phyloP scores from a whole-genome alignment of 2,329 filamentous ascomycete species.

The Beauveria caledonica region DNA sequence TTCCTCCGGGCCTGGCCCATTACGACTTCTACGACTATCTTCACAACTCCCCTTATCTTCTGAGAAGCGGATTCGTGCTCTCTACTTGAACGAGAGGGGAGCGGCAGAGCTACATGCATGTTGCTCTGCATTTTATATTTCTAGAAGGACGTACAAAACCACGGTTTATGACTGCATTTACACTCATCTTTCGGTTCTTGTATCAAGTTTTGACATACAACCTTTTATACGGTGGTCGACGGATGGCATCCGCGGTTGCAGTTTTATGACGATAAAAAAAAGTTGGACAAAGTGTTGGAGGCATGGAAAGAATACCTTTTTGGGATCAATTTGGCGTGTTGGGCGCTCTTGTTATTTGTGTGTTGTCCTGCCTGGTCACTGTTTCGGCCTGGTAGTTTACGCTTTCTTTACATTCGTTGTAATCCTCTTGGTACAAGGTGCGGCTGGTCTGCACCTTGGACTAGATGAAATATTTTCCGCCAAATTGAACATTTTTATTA shows the following conservation, averaged over 20 bases:
- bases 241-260: not conserved
- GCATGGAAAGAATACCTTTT: slow-evolving; percentile 17
- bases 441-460: slow-evolving; percentile 9
- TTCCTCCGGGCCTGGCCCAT: slow-evolving; percentile 1
- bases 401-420: slow-evolving; percentile 17
- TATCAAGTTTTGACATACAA: slow-evolving; percentile 32
- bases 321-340: slow-evolving; percentile 21
- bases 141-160: slow-evolving; percentile 5
- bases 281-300: slow-evolving; percentile 16
- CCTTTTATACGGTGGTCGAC: slow-evolving; percentile 22
- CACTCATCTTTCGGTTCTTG: slow-evolving; percentile 33
- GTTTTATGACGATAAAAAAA: slow-evolving; percentile 26
- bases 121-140: not conserved
- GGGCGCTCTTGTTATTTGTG: slow-evolving; percentile 17
- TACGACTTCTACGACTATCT: slow-evolving; percentile 8
- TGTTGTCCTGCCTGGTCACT: slow-evolving; percentile 14
- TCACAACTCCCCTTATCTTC: not conserved
- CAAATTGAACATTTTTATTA: slow-evolving; percentile 10
- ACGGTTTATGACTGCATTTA: slow-evolving; percentile 13
- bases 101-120: not conserved
- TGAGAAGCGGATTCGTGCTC: not conserved
- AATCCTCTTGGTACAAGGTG: slow-evolving; percentile 9
- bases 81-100: not conserved
- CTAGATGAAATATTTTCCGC: slow-evolving; percentile 7
- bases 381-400: slow-evolving; percentile 1